Evolutionary conservation across 345 rosid species (phyloP).

Genomic region (Hypericum perforatum): DNA sequence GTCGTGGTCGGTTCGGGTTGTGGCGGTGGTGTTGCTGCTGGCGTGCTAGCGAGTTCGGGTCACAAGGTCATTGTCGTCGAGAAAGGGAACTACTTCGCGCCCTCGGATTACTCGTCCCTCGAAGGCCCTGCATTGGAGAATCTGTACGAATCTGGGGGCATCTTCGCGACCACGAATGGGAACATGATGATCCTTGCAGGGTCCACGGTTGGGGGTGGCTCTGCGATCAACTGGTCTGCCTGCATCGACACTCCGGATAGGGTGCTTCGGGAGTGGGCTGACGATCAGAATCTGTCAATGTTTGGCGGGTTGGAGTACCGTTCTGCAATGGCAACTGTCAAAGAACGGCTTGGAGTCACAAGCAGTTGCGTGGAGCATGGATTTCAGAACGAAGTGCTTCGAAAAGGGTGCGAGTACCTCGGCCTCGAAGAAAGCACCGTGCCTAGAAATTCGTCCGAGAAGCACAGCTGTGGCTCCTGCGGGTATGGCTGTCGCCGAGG

Average conservation of each 20-base stretch:
- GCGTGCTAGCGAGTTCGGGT: conserved; percentile 64
- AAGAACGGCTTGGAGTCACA: conserved; percentile 62
- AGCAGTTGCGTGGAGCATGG: conserved; percentile 45
- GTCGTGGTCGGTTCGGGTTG: conserved; percentile 80
- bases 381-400: conserved; percentile 64
- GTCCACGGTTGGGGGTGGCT: conserved; percentile 80
- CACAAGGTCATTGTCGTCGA: conserved; percentile 64
- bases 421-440: conserved; percentile 44
- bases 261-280: conserved; percentile 66
- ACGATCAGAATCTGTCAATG: conserved; percentile 31
- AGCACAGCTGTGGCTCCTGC: conserved; percentile 78
- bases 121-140: conserved; percentile 55
- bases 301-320: conserved; percentile 39
- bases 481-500: conserved; percentile 71
- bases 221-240: conserved; percentile 88
- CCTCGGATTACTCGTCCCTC: conserved; percentile 39
- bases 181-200: conserved; percentile 48
- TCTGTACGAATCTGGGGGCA: conserved; percentile 62
- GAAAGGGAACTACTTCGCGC: conserved; percentile 65
- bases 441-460: conserved; percentile 59
- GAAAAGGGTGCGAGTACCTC: conserved; percentile 68
- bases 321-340: conserved; percentile 59
- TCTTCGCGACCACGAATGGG: conserved; percentile 35
- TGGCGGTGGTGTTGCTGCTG: conserved; percentile 92
- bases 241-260: conserved; percentile 58